Conservation (phyloP, 352 stramenopile species). For the Globisporangium okanoganense region DNA sequence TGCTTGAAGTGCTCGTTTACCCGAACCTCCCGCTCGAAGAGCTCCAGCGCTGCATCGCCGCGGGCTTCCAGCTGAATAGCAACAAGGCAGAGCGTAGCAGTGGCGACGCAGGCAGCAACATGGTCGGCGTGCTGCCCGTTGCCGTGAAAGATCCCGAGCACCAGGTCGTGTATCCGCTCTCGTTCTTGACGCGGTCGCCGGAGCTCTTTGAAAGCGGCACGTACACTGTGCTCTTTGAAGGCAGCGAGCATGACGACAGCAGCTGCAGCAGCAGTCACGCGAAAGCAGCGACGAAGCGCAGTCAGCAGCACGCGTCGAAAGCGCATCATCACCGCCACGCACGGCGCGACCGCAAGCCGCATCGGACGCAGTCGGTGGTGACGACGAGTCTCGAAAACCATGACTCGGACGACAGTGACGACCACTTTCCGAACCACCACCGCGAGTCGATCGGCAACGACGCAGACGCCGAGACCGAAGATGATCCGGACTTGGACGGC, state of each 20-base stretch:
- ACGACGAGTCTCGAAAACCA: slow-evolving; percentile 8
- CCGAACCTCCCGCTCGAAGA: slow-evolving; percentile 34
- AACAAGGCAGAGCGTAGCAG: slow-evolving; percentile 8
- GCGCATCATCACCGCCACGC: slow-evolving; percentile 6
- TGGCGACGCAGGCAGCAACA: slow-evolving; percentile 22
- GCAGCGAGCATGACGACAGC: slow-evolving; percentile 1
- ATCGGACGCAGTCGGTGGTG: slow-evolving; percentile 13
- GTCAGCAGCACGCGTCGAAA: background rate
- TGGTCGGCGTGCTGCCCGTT: slow-evolving; percentile 5
- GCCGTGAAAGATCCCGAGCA: slow-evolving; percentile 25
- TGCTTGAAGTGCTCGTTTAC: slow-evolving; percentile 39
- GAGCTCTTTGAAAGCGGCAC: slow-evolving; percentile 43
- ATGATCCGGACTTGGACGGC: slow-evolving; percentile 18
- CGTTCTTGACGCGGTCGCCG: slow-evolving; percentile 51
- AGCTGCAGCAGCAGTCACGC: background rate
- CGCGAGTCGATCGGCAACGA: slow-evolving; percentile 21
- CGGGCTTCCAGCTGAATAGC: slow-evolving; percentile 35
- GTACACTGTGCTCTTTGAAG: slow-evolving; percentile 40
- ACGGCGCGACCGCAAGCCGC: slow-evolving; percentile 6
- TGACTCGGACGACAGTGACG: slow-evolving; percentile 15
- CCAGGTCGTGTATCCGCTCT: slow-evolving; percentile 64
- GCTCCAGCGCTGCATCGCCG: slow-evolving; percentile 43
- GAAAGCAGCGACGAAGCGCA: slow-evolving; percentile 3
- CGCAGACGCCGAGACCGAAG: slow-evolving; percentile 16
- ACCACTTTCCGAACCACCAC: slow-evolving; percentile 3